These are phyloP conservation scores for Neopestalotiopsis sp. DNA, from an alignment of 2,329 filamentous ascomycete genomes.

Conservation along the genomic window DNA sequence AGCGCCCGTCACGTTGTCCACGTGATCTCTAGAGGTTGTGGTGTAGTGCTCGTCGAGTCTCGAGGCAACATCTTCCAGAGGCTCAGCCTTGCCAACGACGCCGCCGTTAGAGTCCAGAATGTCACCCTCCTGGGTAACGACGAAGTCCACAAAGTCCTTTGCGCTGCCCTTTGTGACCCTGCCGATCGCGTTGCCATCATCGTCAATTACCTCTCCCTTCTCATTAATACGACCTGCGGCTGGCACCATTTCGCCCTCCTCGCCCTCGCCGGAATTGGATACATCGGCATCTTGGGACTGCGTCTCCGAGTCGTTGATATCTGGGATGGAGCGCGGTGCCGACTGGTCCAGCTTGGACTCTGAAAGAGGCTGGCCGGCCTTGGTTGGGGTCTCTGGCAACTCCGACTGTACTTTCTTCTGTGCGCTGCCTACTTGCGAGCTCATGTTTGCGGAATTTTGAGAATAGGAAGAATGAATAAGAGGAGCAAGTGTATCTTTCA, in stretches of 20 bases:
- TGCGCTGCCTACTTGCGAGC: conserved; percentile 23
- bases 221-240: conserved; percentile 52
- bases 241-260: conserved; percentile 41
- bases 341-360: conserved; percentile 27
- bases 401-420: conserved; percentile 26
- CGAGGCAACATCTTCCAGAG: conserved; percentile 36
- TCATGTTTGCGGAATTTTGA: conserved; percentile 17
- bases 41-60: conserved; percentile 36
- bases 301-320: conserved; percentile 27
- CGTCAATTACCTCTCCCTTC: conserved; percentile 61
- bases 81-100: conserved; percentile 39
- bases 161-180: conserved; percentile 40
- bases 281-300: conserved; percentile 17
- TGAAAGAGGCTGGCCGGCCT: conserved; percentile 19
- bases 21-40: conserved; percentile 29
- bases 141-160: conserved; percentile 34
- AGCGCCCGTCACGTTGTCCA: conserved; percentile 9
- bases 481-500: conserved; percentile 11
- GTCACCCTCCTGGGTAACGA: conserved; percentile 44
- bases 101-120: conserved; percentile 37
- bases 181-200: conserved; percentile 55
- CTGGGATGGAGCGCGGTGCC: conserved; percentile 35
- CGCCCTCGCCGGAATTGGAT: conserved; percentile 28
- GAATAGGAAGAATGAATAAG: neutral
- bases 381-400: conserved; percentile 1